Base-by-base conservation (phyloP, 768 basidiomycete genomes). In the Kwoniella dendrophila region DNA sequence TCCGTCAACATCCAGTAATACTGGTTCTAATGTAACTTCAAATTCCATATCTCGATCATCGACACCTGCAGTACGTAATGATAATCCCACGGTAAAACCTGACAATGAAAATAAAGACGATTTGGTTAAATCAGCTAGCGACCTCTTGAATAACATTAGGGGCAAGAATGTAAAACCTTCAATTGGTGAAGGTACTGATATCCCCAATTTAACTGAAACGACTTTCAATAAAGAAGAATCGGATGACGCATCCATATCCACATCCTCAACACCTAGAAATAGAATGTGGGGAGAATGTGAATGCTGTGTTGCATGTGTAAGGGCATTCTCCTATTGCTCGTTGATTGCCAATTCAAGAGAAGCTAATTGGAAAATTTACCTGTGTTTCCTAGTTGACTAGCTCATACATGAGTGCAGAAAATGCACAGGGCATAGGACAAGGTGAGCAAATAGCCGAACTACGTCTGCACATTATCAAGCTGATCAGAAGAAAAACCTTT, bases 391-490 rank as follows among this genome's bases (percentile, higher is more conserved):
- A 32, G 24, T 36, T 44, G 48, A 53, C 51, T 16, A 30, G 24
- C 27, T 67, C 64, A 20, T 73, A 67, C 40, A 66, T 70, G 47
- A 51, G 52, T 20, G 69, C 69, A 1, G 74, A 75, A 49, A 64
- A 73, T 29, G 49, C 57, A 12, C 62, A 60, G 36, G 74, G 74
- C 7, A 65, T 73, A 34, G 71, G 74, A 2, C 71, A 75, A 70
- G 72, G 72, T 69, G 48, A 18, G 51, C n/a, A n/a, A n/a, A n/a
- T n/a, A n/a, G n/a, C n/a, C n/a, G n/a, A n/a, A n/a, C n/a, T n/a
- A n/a, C n/a, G n/a, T n/a, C n/a, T n/a, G n/a, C n/a, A n/a, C n/a
- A n/a, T n/a, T n/a, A n/a, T n/a, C n/a, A n/a, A n/a, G n/a, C n/a
- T n/a, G n/a, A n/a, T n/a, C n/a, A n/a, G n/a, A n/a, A n/a, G n/a